Evolutionary conservation across 352 stramenopile species (phyloP), one percentile per base, ranked within the genome.

Genomic region (Phytophthora colocasiae): DNA sequence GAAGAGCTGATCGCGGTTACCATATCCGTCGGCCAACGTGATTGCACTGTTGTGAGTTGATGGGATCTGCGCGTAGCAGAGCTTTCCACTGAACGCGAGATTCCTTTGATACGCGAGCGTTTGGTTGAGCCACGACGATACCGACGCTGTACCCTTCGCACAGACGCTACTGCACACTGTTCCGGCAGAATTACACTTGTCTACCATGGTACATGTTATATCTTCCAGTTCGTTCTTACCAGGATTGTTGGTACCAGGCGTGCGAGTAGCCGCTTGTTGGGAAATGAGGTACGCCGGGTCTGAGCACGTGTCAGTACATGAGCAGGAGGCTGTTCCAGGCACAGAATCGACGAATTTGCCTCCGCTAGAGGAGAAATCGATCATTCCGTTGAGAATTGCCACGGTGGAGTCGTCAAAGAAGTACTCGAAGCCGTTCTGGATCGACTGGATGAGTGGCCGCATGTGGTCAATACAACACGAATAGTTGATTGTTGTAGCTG

Each of bases 1-100:
- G 57, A 88, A 81, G 49, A 84, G 73, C 65, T 85, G 79, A 54
- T 88, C 79, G 12, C 79, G 76, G 55, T 85, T 85, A 8, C 81
- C 81, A 31, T 80, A 90, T 24, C 79, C 79, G 39, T 85, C 73
- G 1, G 80, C 77, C 4, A 89, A 40, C 0, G 69, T 87, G 57
- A 89, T 91, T 15, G 76, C 80, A 27, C 64, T 84, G 59, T 91
- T 91, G 75, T 91, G 82, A 2, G 80, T 88, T 3, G 74, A 71
- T 2, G 71, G 69, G 6, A 88, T 27, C 50, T 89, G 79, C 10
- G 79, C 66, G 14, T 71, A 78, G 48, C 82, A 91, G 11, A 91
- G 43, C 19, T 74, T 66, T 1, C 68, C 57, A 34, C 40, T 67
- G 60, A 78, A 70, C 0, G 77, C 75, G 29, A 89, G 63, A 17